Base-by-base conservation (phyloP, 2,329 filamentous ascomycete genomes). In the Hirsutella minnesotensis region DNA sequence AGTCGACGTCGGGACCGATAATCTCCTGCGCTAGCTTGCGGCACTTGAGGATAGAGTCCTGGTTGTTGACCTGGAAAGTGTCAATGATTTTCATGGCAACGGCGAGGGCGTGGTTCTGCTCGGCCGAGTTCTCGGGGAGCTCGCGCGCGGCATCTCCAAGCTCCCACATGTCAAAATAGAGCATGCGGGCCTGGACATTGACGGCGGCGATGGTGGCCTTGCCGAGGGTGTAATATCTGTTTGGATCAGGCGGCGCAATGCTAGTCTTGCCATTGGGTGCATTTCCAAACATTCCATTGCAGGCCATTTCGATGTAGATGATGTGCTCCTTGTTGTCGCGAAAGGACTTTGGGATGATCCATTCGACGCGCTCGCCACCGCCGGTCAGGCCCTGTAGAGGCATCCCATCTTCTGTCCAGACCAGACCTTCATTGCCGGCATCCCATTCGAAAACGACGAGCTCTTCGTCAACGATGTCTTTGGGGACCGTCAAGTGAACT, bases 201-300 rank as follows among this genome's bases (percentile, higher is more conserved):
- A 96, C 81, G 40, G 87, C 88, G 2, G 89, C 84, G 48, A 98
- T 94, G 47, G 89, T 82, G 13, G 89, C 90, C 49, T 79, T 81
- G 48, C 69, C 66, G 43, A 98, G 73, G 44, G 72, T 73, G 60
- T 83, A 98, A 58, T 83, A 85, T 53, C 75, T 83, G 68, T 95
- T 79, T n/a, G 86, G 84, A 46, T 83, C 72, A 0, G 92, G 92
- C 13, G 92, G 88, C 59, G 94, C 86, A 52, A 95, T 96, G 27
- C 73, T 79, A 37, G 51, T 52, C 60, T 94, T 86, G 21, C 86
- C 87, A 18, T 83, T 83, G 0, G 83, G 74, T 0, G 88, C 83
- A 60, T 95, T 95, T 53, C 92, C 92, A 65, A 96, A 96, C 89
- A 96, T 96, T 62, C 83, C 81, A 61, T 98, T 98, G 66, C 92